Percentiles rank a stretch among this genome's conserved stretches.
These are phyloP conservation scores for Pseudomicrostroma phylloplanum DNA, from an alignment of 1,284 basidiomycete species.

Conservation along the genomic window DNA sequence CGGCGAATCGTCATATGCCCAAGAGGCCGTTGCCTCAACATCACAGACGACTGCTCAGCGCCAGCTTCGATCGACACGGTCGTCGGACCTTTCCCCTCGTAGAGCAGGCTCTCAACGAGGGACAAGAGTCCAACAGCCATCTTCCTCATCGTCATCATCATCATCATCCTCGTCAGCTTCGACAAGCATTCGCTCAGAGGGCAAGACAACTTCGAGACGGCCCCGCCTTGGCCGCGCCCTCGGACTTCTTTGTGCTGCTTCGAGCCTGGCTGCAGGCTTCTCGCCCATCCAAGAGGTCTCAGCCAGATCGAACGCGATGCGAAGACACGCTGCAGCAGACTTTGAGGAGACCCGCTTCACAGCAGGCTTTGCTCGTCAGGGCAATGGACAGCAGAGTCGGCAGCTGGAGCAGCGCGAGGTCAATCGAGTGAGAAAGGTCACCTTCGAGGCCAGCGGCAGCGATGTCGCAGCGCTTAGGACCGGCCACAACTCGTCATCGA, in stretches of 20 bases:
- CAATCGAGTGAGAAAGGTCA: background rate
- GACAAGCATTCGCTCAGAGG: too few species aligned
- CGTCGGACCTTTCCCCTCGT: too few species aligned
- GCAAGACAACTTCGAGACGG: background rate
- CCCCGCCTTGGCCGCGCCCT: background rate
- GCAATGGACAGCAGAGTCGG: background rate
- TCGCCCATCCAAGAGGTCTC: background rate
- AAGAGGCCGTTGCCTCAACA: too few species aligned
- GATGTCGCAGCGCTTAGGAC: background rate
- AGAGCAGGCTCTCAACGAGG: too few species aligned
- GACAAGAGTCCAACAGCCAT: too few species aligned
- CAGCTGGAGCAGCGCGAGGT: constrained; percentile 1
- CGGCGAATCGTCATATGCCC: too few species aligned
- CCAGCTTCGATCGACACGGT: too few species aligned
- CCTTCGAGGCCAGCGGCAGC: background rate
- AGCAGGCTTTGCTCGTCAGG: constrained; percentile 2
- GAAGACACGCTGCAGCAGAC: constrained; percentile 4
- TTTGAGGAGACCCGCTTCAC: constrained; percentile 1
- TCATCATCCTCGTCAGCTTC: too few species aligned
- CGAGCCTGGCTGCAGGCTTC: background rate
- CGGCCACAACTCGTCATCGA: background rate
- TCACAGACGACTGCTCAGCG: too few species aligned
- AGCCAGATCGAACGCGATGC: background rate
- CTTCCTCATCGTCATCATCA: too few species aligned
- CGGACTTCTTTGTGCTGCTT: background rate